Percentiles rank a stretch among this genome's conserved stretches.
Conservation (phyloP, 2,329 filamentous ascomycete species). For the Myriosclerotinia curreyana region DNA sequence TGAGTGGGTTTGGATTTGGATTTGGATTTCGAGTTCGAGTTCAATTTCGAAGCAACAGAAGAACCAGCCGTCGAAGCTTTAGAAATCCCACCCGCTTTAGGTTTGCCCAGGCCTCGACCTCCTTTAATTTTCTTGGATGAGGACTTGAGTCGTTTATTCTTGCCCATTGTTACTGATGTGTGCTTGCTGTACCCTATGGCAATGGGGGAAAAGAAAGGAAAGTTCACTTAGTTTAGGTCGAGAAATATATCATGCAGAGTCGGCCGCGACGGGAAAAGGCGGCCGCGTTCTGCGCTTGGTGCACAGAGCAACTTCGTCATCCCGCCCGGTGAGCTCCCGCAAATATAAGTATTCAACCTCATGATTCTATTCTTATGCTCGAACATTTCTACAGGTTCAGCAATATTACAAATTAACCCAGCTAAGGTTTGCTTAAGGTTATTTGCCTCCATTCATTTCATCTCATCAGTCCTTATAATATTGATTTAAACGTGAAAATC, state of each 20-base stretch:
- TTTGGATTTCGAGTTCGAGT: conserved; percentile 6
- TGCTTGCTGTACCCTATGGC: neutral
- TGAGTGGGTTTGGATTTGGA: conserved; percentile 24
- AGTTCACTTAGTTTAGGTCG: neutral
- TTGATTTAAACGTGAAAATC: too few species aligned
- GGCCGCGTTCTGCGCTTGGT: neutral
- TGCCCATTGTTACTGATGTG: neutral
- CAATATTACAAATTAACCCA: too few species aligned
- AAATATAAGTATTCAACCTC: too few species aligned
- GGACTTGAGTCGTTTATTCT: conserved; percentile 6
- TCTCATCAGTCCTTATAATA: too few species aligned
- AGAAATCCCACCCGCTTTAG: too few species aligned
- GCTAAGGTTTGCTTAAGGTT: too few species aligned
- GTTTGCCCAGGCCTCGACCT: conserved; percentile 2
- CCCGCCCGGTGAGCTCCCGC: neutral
- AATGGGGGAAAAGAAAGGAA: neutral
- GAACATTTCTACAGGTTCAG: too few species aligned
- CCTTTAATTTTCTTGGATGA: conserved; percentile 14
- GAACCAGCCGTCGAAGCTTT: too few species aligned
- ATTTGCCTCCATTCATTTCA: too few species aligned
- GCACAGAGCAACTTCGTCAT: neutral
- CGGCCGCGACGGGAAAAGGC: neutral
- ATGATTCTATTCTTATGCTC: too few species aligned
- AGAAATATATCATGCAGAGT: neutral
- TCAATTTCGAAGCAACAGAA: too few species aligned